Base-by-base conservation (phyloP, 768 basidiomycete genomes). In the Kwoniella dendrophila region DNA sequence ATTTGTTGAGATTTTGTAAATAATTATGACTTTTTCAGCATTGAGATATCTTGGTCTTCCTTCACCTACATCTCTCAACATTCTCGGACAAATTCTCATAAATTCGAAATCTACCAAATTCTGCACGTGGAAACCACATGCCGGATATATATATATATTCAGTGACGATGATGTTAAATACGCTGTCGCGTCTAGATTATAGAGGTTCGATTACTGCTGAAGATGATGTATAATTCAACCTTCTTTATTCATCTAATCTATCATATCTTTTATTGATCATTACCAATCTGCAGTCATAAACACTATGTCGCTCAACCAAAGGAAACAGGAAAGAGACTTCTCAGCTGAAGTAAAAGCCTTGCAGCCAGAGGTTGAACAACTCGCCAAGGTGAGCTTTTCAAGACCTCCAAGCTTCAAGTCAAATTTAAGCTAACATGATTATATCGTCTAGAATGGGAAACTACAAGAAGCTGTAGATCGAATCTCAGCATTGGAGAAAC, bases 391-490 rank as follows among this genome's bases (percentile, higher is more conserved):
- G 65, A 69, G 22, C 43, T 47, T 3, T 27, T 36, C 56, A 11
- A 20, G 6, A 0, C n/a, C 40, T 29, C 2, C 32, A n/a, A n/a
- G 12, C 20, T 24, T 50, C 32, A n/a, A n/a, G n/a, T n/a, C n/a
- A 12, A 38, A 58, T 47, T 56, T 30, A 55, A 54, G 52, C 27
- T 48, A n/a, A 40, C 29, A 26, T 44, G n/a, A 8, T 1, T 56
- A 26, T 36, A 55, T n/a, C n/a, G n/a, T 7, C 7, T 58, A 95
- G 93, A 82, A 86, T 62, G 90, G 89, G 26, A 88, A 87, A 79
- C 83, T 92, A 48, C 86, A 90, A 75, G 89, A 90, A 30, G 91
- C 88, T 24, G 81, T 97, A 32, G 95, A 99, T 80, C 92, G 90
- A 81, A 85, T 98, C 59, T 83, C 93, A 59, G 80, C 82, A 1